These are phyloP conservation scores for Collybia nuda DNA, from an alignment of 768 basidiomycete species.

Conservation along the genomic window DNA sequence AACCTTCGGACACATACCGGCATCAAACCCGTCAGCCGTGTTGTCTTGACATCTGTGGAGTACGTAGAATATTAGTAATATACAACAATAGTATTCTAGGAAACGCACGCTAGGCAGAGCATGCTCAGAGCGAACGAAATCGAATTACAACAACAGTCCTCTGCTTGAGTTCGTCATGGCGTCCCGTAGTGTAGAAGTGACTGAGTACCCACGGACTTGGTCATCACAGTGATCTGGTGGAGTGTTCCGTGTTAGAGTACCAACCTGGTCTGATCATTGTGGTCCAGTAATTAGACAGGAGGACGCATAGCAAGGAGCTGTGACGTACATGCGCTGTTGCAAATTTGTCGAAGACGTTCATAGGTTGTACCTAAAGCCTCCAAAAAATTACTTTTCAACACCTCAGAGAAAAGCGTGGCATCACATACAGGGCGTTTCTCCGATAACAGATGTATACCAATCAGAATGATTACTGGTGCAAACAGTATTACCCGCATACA, in stretches of 20 bases:
- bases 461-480: not conserved
- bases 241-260: not conserved
- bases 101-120: not conserved
- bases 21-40: not conserved
- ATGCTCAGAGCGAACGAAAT: constrained; percentile 1
- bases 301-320: no score
- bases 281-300: no score
- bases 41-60: no score
- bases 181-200: not conserved
- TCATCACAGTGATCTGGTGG: not conserved
- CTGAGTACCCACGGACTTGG: not conserved
- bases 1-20: not conserved
- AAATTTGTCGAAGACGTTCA: not conserved
- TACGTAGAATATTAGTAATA: no score
- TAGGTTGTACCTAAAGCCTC: constrained; percentile 1
- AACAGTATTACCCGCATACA: not conserved
- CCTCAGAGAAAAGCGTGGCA: not conserved
- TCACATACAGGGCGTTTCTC: constrained; percentile 3
- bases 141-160: constrained; percentile 1
- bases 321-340: constrained; percentile 1
- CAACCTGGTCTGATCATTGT: not conserved
- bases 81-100: no score
- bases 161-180: not conserved
- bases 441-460: not conserved
- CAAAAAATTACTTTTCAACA: not conserved